Percentiles rank a stretch among this genome's conserved stretches.
Evolutionary conservation across 2,329 filamentous ascomycete genomes (phyloP).

Genomic region (Cercospora beticola): DNA sequence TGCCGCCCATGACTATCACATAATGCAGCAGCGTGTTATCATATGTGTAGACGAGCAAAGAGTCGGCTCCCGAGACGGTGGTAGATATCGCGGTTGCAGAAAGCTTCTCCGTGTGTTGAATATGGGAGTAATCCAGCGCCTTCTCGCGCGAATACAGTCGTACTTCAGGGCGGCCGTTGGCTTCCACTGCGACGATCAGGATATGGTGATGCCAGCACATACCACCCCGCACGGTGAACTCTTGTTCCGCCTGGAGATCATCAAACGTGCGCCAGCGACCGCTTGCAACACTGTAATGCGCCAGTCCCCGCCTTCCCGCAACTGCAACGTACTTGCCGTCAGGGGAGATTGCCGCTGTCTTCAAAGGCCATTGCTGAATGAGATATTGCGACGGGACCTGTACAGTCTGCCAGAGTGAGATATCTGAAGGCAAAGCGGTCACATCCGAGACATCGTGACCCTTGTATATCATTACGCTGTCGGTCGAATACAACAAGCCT

Average conservation of each 20-base stretch:
- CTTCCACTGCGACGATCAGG: constrained; percentile 88
- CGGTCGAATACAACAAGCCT: constrained; percentile 83
- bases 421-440: constrained; percentile 86
- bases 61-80: constrained; percentile 87
- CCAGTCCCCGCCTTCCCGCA: constrained; percentile 87
- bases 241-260: constrained; percentile 76
- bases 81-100: constrained; percentile 86
- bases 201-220: constrained; percentile 99
- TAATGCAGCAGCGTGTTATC: constrained; percentile 96
- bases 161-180: constrained; percentile 71
- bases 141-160: constrained; percentile 91
- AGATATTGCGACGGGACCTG: constrained; percentile 84
- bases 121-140: constrained; percentile 68
- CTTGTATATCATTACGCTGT: constrained; percentile 85
- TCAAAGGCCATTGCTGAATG: constrained; percentile 89
- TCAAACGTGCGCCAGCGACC: constrained; percentile 94
- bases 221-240: constrained; percentile 87
- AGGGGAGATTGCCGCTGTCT: constrained; percentile 79
- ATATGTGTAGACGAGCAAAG: constrained; percentile 92
- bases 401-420: constrained; percentile 91
- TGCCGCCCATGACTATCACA: constrained; percentile 72
- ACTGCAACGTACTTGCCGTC: constrained; percentile 94
- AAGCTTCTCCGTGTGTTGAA: constrained; percentile 74
- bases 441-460: constrained; percentile 90
- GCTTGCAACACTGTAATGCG: constrained; percentile 93